These are phyloP conservation scores for Peltaster fructicola DNA, from an alignment of 2,329 filamentous ascomycete genomes.

Conservation along the genomic window DNA sequence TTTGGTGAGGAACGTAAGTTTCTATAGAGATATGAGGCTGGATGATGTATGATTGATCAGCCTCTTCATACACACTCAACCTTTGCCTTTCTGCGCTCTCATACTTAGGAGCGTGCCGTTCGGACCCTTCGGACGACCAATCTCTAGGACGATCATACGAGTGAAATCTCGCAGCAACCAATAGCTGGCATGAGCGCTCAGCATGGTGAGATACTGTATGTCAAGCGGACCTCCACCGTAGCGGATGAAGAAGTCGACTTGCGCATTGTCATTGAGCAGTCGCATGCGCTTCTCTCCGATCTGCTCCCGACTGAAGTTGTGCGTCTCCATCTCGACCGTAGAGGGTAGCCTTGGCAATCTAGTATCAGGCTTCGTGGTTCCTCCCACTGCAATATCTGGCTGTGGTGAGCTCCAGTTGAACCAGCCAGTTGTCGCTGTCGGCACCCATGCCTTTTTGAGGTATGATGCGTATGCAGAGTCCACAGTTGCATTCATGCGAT, in stretches of 20 bases:
- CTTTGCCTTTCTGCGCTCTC: conserved; percentile 36
- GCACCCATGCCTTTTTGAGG: conserved; percentile 63
- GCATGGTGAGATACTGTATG: conserved; percentile 93
- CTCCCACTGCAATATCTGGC: conserved; percentile 17
- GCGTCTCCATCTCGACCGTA: conserved; percentile 76
- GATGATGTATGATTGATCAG: too few relatives aligned
- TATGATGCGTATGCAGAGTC: conserved; percentile 62
- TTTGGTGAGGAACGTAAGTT: background rate
- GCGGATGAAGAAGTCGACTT: conserved; percentile 77
- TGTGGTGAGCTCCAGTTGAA: conserved; percentile 21
- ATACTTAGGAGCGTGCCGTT: conserved; percentile 36
- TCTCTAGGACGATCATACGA: conserved; percentile 75
- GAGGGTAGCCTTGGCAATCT: conserved; percentile 23
- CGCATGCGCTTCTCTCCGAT: conserved; percentile 77
- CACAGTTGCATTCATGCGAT: conserved; percentile 77
- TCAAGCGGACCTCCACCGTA: conserved; percentile 76
- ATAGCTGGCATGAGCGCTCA: conserved; percentile 87
- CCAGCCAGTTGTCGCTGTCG: conserved; percentile 43
- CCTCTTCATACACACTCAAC: too few relatives aligned
- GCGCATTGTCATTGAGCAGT: conserved; percentile 86
- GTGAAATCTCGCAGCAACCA: conserved; percentile 80
- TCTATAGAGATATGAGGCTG: background rate
- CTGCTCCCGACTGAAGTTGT: conserved; percentile 85
- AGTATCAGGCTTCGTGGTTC: conserved; percentile 17
- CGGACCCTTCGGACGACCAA: conserved; percentile 56